These are phyloP conservation scores for Cyathus pygmaeus DNA, from an alignment of 1,284 basidiomycete genomes.

Conservation along the genomic window DNA sequence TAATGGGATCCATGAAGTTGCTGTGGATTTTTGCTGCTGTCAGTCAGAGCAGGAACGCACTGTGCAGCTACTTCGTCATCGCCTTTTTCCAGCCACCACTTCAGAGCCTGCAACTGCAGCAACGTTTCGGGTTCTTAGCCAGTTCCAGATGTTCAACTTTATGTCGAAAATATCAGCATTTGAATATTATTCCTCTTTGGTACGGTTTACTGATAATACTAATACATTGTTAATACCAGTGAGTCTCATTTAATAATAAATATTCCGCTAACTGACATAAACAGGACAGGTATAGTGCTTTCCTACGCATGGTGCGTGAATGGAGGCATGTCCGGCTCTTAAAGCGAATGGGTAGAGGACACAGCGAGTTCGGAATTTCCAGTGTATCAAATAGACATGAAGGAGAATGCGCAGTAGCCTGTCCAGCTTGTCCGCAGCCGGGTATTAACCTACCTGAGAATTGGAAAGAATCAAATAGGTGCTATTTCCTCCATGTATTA, in stretches of 20 bases:
- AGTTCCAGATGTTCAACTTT: constrained; percentile 30
- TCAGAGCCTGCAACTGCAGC: constrained; percentile 19
- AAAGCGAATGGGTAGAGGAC: constrained; percentile 18
- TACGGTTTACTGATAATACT: constrained; percentile 28
- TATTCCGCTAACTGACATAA: background rate
- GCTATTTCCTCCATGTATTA: background rate
- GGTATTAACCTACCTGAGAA: constrained; percentile 40
- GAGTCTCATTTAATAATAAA: background rate
- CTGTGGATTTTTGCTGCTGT: constrained; percentile 27
- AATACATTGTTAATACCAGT: constrained; percentile 7
- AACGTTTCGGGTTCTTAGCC: constrained; percentile 20
- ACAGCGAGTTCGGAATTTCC: constrained; percentile 21
- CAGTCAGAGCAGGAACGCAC: background rate
- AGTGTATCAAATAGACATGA: constrained; percentile 16
- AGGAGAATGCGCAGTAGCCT: constrained; percentile 41
- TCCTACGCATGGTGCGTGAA: constrained; percentile 19
- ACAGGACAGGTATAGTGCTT: constrained; percentile 23
- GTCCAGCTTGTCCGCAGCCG: constrained; percentile 47
- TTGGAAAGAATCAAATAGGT: constrained; percentile 21
- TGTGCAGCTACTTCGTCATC: constrained; percentile 26
- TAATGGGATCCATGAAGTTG: constrained; percentile 22
- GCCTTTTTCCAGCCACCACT: constrained; percentile 28
- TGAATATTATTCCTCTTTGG: constrained; percentile 32
- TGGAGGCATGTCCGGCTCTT: constrained; percentile 29
- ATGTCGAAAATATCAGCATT: constrained; percentile 23